Conservation (phyloP, 176 grass and related monocot genomes). For the Puya raimondii region DNA sequence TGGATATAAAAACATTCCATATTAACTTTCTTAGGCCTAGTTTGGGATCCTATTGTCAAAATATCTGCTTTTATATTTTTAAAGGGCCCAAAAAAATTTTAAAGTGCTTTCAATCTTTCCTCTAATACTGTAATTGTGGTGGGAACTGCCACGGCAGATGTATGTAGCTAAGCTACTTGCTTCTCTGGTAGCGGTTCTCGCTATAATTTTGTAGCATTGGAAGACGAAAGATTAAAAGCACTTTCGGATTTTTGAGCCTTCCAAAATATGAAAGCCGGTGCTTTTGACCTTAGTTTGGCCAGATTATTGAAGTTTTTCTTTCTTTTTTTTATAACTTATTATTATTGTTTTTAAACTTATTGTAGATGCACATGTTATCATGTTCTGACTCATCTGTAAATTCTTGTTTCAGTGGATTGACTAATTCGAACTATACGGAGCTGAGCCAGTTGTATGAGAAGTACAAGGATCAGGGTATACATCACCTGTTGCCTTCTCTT, state of each 20-base stretch:
- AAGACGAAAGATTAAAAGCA: no score
- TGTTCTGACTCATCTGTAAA: not conserved
- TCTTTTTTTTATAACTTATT: not conserved
- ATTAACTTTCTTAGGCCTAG: not conserved
- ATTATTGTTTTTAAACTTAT: not conserved
- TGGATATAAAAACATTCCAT: not conserved
- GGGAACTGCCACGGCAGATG: no score
- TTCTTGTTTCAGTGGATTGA: conserved; percentile 63
- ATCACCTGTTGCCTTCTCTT: conserved; percentile 8
- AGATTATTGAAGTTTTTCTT: not conserved
- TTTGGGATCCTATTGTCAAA: not conserved
- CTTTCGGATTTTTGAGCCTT: no score
- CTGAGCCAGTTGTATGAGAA: conserved; percentile 75
- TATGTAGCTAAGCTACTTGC: no score
- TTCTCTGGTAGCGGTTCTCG: no score
- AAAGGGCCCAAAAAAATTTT: no score
- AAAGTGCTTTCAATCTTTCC: no score
- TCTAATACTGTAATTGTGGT: no score
- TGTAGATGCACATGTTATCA: not conserved
- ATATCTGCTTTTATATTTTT: no score
- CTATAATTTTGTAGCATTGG: no score
- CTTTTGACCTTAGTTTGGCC: not conserved
- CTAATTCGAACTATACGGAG: conserved; percentile 91
- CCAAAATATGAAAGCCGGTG: no score
- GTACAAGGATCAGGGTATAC: conserved; percentile 76